Evolutionary conservation across 202 grass and related monocot genomes (phyloP).

Genomic region (Brachypodium distachyon): DNA sequence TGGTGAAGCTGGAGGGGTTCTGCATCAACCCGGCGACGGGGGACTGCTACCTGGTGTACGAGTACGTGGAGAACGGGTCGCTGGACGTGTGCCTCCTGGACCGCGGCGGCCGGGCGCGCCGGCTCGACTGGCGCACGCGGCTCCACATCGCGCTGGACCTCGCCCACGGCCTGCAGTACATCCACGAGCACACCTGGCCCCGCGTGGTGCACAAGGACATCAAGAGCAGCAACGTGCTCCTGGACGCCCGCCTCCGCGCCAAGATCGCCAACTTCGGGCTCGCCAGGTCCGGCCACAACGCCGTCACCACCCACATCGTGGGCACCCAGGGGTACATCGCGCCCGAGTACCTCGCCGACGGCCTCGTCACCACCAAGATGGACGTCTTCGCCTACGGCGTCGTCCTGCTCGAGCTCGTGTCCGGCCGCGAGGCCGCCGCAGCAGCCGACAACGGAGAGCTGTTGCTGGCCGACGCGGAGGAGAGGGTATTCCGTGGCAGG

Average conservation of each 20-base stretch:
- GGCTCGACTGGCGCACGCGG: constrained; percentile 59
- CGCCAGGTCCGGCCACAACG: constrained; percentile 88
- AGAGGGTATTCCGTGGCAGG: constrained; percentile 41
- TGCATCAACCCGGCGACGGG: constrained; percentile 66
- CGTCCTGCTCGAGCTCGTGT: constrained; percentile 87
- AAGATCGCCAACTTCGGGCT: constrained; percentile 99
- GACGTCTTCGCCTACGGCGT: constrained; percentile 95
- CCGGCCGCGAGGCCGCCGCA: constrained; percentile 57
- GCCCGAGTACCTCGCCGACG: constrained; percentile 87
- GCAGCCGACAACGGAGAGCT: constrained; percentile 34
- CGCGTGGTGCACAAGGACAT: constrained; percentile 99
- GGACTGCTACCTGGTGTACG: constrained; percentile 87
- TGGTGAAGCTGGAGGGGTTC: constrained; percentile 97
- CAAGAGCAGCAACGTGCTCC: constrained; percentile 92
- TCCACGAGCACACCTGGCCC: constrained; percentile 98
- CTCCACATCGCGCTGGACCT: constrained; percentile 85
- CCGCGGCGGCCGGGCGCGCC: not conserved
- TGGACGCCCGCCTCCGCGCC: constrained; percentile 61
- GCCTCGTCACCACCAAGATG: constrained; percentile 93
- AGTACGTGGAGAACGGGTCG: constrained; percentile 90
- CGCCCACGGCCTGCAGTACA: constrained; percentile 88
- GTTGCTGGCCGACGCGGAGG: constrained; percentile 70
- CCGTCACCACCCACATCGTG: constrained; percentile 93
- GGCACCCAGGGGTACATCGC: constrained; percentile 97
- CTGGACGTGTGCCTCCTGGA: constrained; percentile 62